Evolutionary conservation across 1,284 basidiomycete species (phyloP).

Genomic region (Trichosporon sp.): DNA sequence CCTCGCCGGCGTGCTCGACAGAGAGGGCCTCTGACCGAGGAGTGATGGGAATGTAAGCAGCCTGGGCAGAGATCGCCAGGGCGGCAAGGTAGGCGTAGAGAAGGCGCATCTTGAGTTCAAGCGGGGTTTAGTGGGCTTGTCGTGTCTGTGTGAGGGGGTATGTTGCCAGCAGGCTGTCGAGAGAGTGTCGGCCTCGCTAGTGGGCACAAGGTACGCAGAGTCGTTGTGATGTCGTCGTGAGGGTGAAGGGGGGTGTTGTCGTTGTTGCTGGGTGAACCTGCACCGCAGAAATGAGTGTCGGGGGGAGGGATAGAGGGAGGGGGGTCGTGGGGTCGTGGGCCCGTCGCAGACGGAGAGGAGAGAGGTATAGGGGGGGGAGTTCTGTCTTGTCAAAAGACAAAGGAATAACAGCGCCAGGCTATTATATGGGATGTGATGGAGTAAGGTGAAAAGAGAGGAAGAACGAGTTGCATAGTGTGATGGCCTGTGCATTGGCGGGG

Average conservation of each 20-base stretch:
- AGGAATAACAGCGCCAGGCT: background rate
- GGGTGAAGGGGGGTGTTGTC: background rate
- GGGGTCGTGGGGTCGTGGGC: background rate
- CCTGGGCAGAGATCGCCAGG: background rate
- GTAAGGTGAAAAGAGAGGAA: background rate
- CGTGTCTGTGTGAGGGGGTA: background rate
- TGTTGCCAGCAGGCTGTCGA: too few relatives aligned
- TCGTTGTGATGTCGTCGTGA: background rate
- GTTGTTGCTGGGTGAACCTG: conserved; percentile 1
- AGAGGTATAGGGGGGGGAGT: background rate
- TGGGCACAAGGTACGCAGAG: background rate
- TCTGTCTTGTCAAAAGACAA: conserved; percentile 3
- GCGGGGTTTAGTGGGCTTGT: background rate
- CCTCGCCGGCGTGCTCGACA: conserved; percentile 1
- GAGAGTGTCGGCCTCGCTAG: background rate
- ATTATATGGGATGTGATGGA: background rate
- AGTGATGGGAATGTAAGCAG: background rate
- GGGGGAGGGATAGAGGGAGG: background rate
- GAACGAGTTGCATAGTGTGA: background rate
- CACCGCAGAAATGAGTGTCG: conserved; percentile 4
- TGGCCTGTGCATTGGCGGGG: background rate
- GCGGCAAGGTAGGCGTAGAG: background rate
- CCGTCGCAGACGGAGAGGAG: conserved; percentile 2
- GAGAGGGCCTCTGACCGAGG: background rate
- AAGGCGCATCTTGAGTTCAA: background rate